Base-by-base conservation (phyloP, 371 early-diverging fungal genomes). In the Racocetra persica region DNA sequence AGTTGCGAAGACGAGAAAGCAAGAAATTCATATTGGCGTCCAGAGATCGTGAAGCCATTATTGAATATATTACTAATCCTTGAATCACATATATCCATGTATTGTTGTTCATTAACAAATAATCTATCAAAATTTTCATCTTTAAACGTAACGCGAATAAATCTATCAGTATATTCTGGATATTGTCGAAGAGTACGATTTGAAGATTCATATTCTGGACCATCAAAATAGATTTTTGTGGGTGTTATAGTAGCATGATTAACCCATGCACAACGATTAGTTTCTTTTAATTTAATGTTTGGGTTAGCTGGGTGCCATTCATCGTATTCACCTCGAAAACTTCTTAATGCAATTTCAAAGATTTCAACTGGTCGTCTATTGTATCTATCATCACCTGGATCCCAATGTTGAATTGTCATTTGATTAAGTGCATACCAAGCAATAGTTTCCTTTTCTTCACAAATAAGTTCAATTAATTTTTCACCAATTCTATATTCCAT, bases 1-100 rank as follows among this genome's bases (percentile, higher is more conserved):
- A 95, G 81, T 79, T 94, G 94, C 13, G 90, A 90, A 24, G 89
- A 87, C 0, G 93, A 93, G 77, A 91, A 93, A 0, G 94, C 94
- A 65, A 95, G 77, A 74, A 94, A 94, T 22, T 92, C 89, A 76
- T 92, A 94, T 2, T 86, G 85, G 0, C 89, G 87, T 11, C 85
- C 80, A 0, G 92, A 67, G 0, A 51, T 24, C 10, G 13, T 16
- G 20, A 78, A 49, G 2, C 78, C 78, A 16, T 22, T 0, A 49
- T 78, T 78, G 18, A 78, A 10, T 10, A 51, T 66, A 2, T 41
- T 1, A 18, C 18, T 4, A 10, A 78, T 67, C 20, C 78, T 45
- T 22, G 14, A 7, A 16, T 66, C 36, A 18, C 2, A 26, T 49
- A 78, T 55, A 49, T 78, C 78, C 1, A 3, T 20, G 24, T 8